phyloP scores from a whole-genome alignment of 208 protist species.

The Crithidia fasciculata region DNA sequence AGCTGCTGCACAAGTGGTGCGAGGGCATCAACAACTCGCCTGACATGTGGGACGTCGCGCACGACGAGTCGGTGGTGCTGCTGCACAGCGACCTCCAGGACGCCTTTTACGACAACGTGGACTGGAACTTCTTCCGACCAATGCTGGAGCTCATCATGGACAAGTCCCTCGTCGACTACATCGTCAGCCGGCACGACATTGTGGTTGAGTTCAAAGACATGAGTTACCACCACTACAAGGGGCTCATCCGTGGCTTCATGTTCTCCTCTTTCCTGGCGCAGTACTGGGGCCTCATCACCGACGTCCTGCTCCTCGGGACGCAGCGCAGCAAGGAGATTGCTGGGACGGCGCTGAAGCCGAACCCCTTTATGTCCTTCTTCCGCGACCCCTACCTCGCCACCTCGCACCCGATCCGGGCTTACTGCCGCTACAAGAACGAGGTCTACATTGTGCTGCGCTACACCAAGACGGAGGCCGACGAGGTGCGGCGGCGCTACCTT shows the following conservation, averaged over 20 bases:
- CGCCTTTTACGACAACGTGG: constrained; percentile 99
- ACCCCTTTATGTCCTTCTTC: constrained; percentile 98
- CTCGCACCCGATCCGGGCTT: constrained; percentile 98
- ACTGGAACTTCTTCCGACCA: constrained; percentile 99
- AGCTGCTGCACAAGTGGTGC: constrained; percentile 99
- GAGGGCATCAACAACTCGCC: constrained; percentile 99
- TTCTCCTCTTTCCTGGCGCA: constrained; percentile 99
- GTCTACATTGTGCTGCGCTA: constrained; percentile 99
- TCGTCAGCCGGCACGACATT: constrained; percentile 99
- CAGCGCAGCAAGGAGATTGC: constrained; percentile 98
- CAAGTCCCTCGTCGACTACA: constrained; percentile 99
- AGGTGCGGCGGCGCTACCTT: constrained; percentile 99
- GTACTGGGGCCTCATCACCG: constrained; percentile 99
- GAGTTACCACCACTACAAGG: constrained; percentile 99
- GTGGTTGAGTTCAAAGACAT: constrained; percentile 99
- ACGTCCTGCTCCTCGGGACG: constrained; percentile 99
- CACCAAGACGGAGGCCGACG: constrained; percentile 97
- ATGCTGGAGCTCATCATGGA: constrained; percentile 99
- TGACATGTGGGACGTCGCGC: constrained; percentile 97
- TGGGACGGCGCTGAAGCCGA: constrained; percentile 96
- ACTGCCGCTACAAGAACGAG: constrained; percentile 98
- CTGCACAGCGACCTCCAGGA: constrained; percentile 97
- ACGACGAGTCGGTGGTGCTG: constrained; percentile 98
- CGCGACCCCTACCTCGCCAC: constrained; percentile 94
- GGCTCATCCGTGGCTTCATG: constrained; percentile 99